Base-by-base conservation (phyloP, 345 rosid species). In the Barbarea vulgaris region DNA sequence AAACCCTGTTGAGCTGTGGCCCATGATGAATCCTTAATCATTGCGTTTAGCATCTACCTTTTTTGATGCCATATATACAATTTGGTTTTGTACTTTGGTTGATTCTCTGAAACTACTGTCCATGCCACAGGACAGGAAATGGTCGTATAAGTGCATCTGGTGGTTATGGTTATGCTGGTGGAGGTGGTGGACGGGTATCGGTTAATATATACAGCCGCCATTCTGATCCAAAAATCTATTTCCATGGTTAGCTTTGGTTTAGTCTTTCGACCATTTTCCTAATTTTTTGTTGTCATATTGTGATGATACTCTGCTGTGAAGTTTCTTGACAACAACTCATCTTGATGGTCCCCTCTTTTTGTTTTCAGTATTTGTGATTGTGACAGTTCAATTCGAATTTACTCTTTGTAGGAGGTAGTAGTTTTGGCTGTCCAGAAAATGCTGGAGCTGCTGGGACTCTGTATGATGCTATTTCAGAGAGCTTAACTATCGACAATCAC, bases 361-460 rank as follows among this genome's bases (percentile, higher is more conserved):
- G 36, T 48, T 22, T 22, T 22, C 5, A 18, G 36, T 54, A 19
- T 31, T 21, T 69, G 61, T 67, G 67, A 25, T 21, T 69, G 61
- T 57, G 67, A 27, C 55, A 17, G 15, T 48, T 58, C 39, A 11
- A 21, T 57, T 57, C 0, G 11, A 17, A 33, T 65, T 24, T 51
- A 15, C 30, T 72, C 61, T 68, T 39, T 84, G 81, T 81, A 95
- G 99, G 99, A 72, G 99, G 99, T 64, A 84, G 44, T 54, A 95
- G 99, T 84, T 58, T 50, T 76, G 88, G 87, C 62, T 94, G 99
- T 81, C 88, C 81, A 56, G 80, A 83, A 7, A 94, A 94, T 87
- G 87, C 95, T 44, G 99, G 99, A 80, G 99, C 82, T 66, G 96
- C 99, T 67, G 99, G 99, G 53, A 94, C 99, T 52, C 73, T 94